Evolutionary conservation across 163 green algal species (phyloP).

Genomic region (Chloromonas sp.): DNA sequence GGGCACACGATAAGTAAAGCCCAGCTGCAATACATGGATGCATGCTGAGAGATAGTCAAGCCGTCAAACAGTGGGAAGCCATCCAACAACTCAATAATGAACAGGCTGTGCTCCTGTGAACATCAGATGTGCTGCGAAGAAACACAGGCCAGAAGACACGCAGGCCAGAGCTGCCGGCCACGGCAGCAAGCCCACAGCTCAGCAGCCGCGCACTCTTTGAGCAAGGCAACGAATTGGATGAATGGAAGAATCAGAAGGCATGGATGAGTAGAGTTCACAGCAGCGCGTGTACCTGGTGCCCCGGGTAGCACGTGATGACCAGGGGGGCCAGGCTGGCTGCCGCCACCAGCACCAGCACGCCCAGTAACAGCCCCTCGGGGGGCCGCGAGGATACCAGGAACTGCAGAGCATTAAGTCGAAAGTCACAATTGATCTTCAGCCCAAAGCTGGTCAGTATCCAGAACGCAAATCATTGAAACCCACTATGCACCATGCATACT

Average conservation of each 20-base stretch:
- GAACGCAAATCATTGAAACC: constrained; percentile 12
- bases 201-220: neutral
- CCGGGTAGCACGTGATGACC: constrained; percentile 32
- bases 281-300: constrained; percentile 14
- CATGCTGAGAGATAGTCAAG: neutral
- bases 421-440: no score
- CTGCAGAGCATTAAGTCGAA: constrained; percentile 6
- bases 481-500: constrained; percentile 7
- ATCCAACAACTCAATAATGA: neutral
- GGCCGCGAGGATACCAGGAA: constrained; percentile 50
- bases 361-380: constrained; percentile 71
- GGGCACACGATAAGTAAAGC: neutral
- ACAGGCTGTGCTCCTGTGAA: no score
- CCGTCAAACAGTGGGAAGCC: neutral
- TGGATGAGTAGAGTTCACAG: neutral
- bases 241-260: no score
- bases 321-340: constrained; percentile 53
- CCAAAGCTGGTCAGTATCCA: neutral
- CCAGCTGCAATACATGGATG: no score
- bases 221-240: no score
- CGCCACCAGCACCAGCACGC: constrained; percentile 58
- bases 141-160: neutral
- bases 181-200: neutral
- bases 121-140: neutral
- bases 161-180: neutral